phyloP scores from a whole-genome alignment of 768 basidiomycete genomes.

The Stropharia rugosoannulata region DNA sequence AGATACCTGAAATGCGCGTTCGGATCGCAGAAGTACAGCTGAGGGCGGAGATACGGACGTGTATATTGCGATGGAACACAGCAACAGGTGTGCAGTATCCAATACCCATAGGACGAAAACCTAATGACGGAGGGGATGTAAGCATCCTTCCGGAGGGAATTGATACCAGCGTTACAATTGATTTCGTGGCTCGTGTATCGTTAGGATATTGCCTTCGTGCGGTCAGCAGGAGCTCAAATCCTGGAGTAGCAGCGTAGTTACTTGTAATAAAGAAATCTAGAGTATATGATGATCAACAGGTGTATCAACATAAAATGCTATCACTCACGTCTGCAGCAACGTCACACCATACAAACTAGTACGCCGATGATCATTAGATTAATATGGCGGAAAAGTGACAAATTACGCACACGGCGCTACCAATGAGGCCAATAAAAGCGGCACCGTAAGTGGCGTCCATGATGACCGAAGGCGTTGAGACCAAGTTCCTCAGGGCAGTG shows the following conservation, averaged over 20 bases:
- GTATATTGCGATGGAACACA: conserved; percentile 45
- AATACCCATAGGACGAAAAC: conserved; percentile 38
- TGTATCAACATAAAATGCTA: neutral
- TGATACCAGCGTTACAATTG: conserved; percentile 29
- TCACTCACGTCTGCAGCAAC: conserved; percentile 39
- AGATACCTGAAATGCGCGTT: conserved; percentile 36
- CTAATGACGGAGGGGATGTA: conserved; percentile 18
- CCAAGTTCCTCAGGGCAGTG: neutral
- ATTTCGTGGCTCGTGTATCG: conserved; percentile 37
- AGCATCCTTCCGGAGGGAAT: neutral
- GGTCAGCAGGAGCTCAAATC: neutral
- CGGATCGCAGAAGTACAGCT: neutral
- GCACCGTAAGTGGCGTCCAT: conserved; percentile 48
- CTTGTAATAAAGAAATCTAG: conserved; percentile 44
- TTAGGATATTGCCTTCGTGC: conserved; percentile 36
- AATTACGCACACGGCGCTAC: conserved; percentile 40
- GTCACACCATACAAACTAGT: conserved; percentile 47
- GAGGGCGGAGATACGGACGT: conserved; percentile 29
- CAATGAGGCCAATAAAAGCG: conserved; percentile 44
- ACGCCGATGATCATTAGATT: neutral
- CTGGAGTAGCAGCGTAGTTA: conserved; percentile 8
- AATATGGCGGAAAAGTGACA: neutral
- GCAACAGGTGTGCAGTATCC: conserved; percentile 43
- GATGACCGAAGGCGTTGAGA: conserved; percentile 29
- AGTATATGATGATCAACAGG: conserved; percentile 1